Base-by-base conservation (phyloP, 805 yeast genomes). In the Saccharomycopsis oosterbeekiorum region DNA sequence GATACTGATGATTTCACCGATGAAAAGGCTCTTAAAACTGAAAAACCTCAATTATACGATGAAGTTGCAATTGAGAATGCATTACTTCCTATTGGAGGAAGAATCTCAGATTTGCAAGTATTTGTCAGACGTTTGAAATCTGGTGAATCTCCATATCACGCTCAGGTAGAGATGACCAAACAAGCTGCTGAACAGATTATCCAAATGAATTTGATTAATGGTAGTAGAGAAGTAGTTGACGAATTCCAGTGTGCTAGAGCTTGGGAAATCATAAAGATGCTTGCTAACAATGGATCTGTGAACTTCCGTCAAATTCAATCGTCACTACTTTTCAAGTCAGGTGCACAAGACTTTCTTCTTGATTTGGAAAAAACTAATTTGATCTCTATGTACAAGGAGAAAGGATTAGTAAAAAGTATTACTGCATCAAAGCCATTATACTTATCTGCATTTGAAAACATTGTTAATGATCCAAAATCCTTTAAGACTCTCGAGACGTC, bases 51-150 rank as follows among this genome's bases (percentile, higher is more conserved):
- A 19, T 2, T 39, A 58, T 62, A 62, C n/a, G 19, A 42, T 29
- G 26, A 24, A 14, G 43, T 10, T 8, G 51, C 51, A 3, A 76
- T 91, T 26, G 85, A 82, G 26, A 72, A 74, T 4, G 80, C 85
- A 39, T 74, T 92, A 40, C 82, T 76, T 34, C 96, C 96, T 12
- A 74, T 94, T 34, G 99, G 99, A 21, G 99, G 99, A 50, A 83
- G 99, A 65, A 88, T 93, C 92, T 78, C 91, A 55, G 99, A 94
- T 71, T 77, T 94, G 58, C 97, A 94, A 72, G 86, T 93, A 36
- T 91, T 89, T 73, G 87, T 87, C 1, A 81, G 98, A 70, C 86
- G 98, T 58, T 81, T 94, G 17, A 84, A 84, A 67, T 84, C 93
- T 0, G 99, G 99, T 6, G 99, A 94, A 70, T 70, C 81, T 8